phyloP scores from a whole-genome alignment of 2,329 filamentous ascomycete genomes.

The Venturia asperata region DNA sequence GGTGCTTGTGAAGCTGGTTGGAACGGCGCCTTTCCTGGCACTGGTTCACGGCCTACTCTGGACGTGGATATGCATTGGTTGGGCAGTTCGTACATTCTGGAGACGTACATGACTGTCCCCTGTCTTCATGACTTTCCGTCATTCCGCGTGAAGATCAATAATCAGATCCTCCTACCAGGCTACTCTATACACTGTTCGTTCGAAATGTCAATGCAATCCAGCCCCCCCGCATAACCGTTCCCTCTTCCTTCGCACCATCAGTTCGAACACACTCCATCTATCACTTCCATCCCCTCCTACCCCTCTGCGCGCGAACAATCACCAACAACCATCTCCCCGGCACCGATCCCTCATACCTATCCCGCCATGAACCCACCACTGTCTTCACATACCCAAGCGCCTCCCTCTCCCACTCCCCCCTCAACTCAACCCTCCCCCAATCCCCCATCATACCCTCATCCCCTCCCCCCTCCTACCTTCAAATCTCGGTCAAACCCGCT shows the following conservation, averaged over 20 bases:
- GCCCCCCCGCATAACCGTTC: no score
- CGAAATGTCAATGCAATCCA: no score
- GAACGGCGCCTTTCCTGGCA: background rate
- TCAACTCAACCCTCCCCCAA: background rate
- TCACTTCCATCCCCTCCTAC: background rate
- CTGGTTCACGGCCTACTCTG: background rate
- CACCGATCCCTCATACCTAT: background rate
- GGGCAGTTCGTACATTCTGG: background rate
- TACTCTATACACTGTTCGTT: no score
- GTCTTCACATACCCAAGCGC: background rate
- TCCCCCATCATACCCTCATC: background rate
- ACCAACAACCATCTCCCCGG: background rate
- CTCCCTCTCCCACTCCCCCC: background rate
- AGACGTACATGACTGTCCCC: background rate
- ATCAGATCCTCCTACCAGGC: background rate
- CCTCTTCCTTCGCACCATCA: no score
- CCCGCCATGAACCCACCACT: background rate
- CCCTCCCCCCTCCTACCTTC: background rate
- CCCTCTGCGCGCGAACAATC: background rate
- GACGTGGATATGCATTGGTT: slow-evolving; percentile 4
- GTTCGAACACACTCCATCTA: background rate
- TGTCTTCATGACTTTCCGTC: background rate
- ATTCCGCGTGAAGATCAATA: background rate
- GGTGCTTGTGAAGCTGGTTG: background rate
- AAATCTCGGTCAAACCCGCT: background rate